Evolutionary conservation across 495 filamentous ascomycete species (phyloP).

Genomic region (Penicillium bialowiezense): DNA sequence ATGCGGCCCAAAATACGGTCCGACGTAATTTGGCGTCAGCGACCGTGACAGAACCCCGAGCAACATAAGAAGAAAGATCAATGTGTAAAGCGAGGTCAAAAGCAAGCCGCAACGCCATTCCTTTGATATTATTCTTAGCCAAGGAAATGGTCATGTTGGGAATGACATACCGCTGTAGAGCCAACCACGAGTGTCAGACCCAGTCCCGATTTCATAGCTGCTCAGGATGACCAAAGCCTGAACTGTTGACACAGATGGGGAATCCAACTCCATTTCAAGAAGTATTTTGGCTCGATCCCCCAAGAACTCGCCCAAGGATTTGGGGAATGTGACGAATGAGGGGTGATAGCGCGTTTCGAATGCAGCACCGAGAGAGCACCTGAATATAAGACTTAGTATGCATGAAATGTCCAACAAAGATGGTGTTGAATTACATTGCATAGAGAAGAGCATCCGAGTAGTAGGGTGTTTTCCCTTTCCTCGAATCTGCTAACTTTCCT

Average conservation of each 20-base stretch:
- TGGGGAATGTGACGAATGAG: conserved; percentile 25
- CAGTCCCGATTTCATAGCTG: conserved; percentile 24
- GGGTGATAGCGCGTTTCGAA: conserved; percentile 28
- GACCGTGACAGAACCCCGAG: conserved; percentile 17
- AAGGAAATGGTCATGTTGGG: neutral
- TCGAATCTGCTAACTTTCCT: conserved; percentile 8
- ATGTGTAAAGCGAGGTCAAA: conserved; percentile 37
- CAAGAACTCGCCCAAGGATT: conserved; percentile 30
- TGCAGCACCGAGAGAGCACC: conserved; percentile 31
- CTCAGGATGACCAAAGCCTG: conserved; percentile 36
- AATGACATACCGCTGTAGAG: conserved; percentile 32
- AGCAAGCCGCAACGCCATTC: conserved; percentile 38
- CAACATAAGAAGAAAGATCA: conserved; percentile 27
- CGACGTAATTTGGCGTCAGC: conserved; percentile 27
- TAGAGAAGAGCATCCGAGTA: conserved; percentile 34
- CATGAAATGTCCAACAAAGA: too few species aligned
- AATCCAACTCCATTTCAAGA: conserved; percentile 34
- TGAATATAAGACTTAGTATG: neutral
- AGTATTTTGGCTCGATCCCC: conserved; percentile 27
- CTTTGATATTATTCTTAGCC: conserved; percentile 2
- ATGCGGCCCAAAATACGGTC: conserved; percentile 33
- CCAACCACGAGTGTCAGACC: conserved; percentile 33
- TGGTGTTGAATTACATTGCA: conserved; percentile 27
- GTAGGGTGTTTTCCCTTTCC: conserved; percentile 21
- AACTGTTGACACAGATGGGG: conserved; percentile 30